Evolutionary conservation across 345 rosid genomes (phyloP).

Genomic region (Balakata baccata): DNA sequence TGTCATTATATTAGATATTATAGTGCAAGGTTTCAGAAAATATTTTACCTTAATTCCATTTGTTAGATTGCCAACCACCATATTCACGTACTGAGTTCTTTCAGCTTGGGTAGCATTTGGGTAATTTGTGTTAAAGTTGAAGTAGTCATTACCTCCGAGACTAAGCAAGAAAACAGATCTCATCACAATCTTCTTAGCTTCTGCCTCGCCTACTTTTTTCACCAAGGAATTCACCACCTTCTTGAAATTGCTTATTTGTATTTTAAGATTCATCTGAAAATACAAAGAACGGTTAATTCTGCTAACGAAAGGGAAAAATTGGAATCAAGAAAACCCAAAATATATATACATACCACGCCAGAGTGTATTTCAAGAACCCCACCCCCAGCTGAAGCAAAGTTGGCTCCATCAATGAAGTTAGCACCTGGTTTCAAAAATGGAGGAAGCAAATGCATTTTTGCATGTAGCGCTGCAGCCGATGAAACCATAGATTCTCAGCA

Average conservation of each 20-base stretch:
- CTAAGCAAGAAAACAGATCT: constrained; percentile 25
- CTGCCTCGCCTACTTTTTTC: constrained; percentile 19
- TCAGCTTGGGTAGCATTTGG: not conserved
- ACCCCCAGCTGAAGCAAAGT: constrained; percentile 27
- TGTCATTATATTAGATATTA: not conserved
- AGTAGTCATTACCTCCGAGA: constrained; percentile 26
- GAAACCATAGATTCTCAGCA: not conserved
- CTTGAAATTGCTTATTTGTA: constrained; percentile 22
- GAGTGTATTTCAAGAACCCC: constrained; percentile 4
- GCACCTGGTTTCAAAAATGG: constrained; percentile 21
- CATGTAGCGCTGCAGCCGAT: constrained; percentile 9
- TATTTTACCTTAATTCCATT: constrained; percentile 10
- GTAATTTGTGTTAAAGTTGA: not conserved
- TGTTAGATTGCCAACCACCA: constrained; percentile 24
- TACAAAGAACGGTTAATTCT: not conserved
- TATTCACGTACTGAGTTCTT: constrained; percentile 4
- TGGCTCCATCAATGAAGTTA: constrained; percentile 17
- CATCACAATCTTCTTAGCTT: constrained; percentile 16
- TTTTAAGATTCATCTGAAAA: constrained; percentile 10
- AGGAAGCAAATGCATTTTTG: constrained; percentile 7
- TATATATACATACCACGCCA: not conserved
- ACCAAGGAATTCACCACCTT: constrained; percentile 15
- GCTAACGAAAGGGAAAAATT: not conserved
- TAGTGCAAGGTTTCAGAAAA: not conserved
- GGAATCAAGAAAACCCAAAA: not conserved